Evolutionary conservation across 441 rosid genomes (phyloP).

Genomic region (Metrosideros polymorpha): DNA sequence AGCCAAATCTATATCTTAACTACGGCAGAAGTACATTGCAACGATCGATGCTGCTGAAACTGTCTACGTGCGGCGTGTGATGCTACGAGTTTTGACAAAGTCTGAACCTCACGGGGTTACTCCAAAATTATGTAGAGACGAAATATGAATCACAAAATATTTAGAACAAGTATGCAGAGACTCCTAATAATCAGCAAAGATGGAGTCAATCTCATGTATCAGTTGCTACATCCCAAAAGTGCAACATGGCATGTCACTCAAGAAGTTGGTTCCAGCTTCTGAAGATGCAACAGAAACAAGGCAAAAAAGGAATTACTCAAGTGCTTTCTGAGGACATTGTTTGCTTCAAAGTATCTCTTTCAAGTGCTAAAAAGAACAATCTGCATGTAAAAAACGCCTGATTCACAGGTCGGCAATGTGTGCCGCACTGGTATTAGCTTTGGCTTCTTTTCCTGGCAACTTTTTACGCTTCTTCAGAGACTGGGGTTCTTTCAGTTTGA

Average conservation of each 20-base stretch:
- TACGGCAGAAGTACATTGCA: not conserved
- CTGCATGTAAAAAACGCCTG: not conserved
- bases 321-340: not conserved
- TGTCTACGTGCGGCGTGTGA: not conserved
- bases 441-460: conserved; percentile 34
- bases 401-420: conserved; percentile 29
- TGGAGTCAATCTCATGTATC: not conserved
- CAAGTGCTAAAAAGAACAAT: not conserved
- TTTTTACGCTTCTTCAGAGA: conserved; percentile 75
- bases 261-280: not conserved
- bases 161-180: not conserved
- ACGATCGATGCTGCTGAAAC: not conserved
- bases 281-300: not conserved
- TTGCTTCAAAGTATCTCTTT: not conserved
- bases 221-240: not conserved
- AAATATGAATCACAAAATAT: not conserved
- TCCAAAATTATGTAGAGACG: not conserved
- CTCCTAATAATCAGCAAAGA: not conserved
- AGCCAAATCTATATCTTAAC: not conserved
- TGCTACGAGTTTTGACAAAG: not conserved
- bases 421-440: conserved; percentile 16
- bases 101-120: not conserved
- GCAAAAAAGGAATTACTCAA: not conserved
- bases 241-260: not conserved
- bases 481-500: conserved; percentile 63